phyloP scores from a whole-genome alignment of 2,329 filamentous ascomycete species.

The Corynespora cassiicola region DNA sequence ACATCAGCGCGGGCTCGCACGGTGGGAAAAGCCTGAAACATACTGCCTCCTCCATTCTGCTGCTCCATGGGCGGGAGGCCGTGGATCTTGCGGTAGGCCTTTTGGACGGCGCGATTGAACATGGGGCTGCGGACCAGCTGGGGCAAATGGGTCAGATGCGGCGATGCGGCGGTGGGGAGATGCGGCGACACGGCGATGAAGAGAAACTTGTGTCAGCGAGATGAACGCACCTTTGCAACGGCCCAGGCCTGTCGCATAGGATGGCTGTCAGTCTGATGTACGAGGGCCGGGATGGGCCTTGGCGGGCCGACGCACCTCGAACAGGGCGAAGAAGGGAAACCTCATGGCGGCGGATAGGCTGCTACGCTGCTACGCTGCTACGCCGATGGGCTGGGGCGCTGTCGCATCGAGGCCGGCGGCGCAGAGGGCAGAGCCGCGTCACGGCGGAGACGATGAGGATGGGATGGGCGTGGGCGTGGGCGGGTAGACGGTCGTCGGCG shows the following conservation, averaged over 20 bases:
- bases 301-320: slow-evolving; percentile 35
- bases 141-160: slow-evolving; percentile 3
- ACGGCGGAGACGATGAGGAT: no score
- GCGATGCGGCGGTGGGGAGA: slow-evolving; percentile 1
- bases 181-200: slow-evolving; percentile 1
- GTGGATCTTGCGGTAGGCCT: slow-evolving; percentile 56
- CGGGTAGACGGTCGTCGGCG: no score
- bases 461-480: no score
- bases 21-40: slow-evolving; percentile 44
- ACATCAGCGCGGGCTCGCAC: slow-evolving; percentile 8
- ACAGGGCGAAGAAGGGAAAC: slow-evolving; percentile 33
- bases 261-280: slow-evolving; percentile 25
- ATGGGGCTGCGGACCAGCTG: slow-evolving; percentile 60
- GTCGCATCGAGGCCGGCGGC: no score
- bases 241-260: slow-evolving; percentile 44
- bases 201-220: background rate
- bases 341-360: slow-evolving; percentile 33
- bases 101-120: slow-evolving; percentile 62
- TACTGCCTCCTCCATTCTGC: slow-evolving; percentile 52
- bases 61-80: slow-evolving; percentile 50
- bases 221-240: slow-evolving; percentile 38
- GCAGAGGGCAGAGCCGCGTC: no score
- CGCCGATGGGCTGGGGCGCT: no score
- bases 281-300: slow-evolving; percentile 2
- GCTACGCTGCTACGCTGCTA: no score